Conservation (phyloP, 2,329 filamentous ascomycete species). For the Fusarium multiceps region DNA sequence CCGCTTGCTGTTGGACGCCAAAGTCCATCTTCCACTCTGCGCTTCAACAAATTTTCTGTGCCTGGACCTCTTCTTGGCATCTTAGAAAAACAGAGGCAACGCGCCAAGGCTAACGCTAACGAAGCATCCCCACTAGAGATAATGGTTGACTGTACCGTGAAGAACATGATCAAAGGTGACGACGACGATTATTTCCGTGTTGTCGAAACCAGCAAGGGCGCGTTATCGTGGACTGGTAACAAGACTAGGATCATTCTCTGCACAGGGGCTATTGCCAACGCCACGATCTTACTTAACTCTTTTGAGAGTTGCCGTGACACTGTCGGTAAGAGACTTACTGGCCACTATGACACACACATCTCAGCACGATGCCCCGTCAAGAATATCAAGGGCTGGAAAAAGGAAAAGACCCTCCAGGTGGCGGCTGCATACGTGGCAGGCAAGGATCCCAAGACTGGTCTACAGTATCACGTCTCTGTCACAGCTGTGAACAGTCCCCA, state of each 20-base stretch:
- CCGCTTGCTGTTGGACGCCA: neutral
- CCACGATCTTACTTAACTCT: neutral
- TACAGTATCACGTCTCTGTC: slow-evolving; percentile 4
- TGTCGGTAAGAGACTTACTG: neutral
- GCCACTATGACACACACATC: neutral
- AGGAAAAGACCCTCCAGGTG: neutral
- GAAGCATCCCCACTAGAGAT: neutral
- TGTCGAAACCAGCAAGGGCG: neutral
- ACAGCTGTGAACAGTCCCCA: neutral
- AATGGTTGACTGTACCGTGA: neutral
- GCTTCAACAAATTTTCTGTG: neutral
- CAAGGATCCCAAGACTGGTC: neutral
- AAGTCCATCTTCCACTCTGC: neutral
- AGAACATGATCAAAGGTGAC: neutral
- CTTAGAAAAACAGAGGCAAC: neutral
- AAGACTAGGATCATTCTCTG: slow-evolving; percentile 1
- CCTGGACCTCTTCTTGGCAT: slow-evolving; percentile 2
- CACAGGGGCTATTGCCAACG: neutral
- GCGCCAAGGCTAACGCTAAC: neutral
- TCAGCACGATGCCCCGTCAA: neutral
- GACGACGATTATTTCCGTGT: neutral
- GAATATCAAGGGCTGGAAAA: neutral
- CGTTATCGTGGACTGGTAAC: neutral
- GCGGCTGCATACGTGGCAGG: neutral
- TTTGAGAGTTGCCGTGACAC: neutral